phyloP scores from a whole-genome alignment of 352 stramenopile species.

The Globisporangium iwayamae region DNA sequence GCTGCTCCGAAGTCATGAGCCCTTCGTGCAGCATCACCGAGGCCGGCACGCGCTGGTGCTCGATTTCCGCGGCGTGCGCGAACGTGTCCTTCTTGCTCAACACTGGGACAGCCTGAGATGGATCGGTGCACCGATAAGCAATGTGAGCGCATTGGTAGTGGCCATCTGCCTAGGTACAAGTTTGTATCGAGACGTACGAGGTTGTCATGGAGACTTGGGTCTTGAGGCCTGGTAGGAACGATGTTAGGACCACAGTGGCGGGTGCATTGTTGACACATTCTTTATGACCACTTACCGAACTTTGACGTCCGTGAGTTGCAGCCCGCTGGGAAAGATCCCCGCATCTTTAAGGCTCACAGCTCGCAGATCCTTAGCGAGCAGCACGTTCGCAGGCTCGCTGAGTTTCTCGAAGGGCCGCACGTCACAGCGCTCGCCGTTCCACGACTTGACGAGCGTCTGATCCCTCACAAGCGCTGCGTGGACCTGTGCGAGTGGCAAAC shows the following conservation, averaged over 20 bases:
- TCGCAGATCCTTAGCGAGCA: conserved; percentile 37
- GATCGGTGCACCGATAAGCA: no score
- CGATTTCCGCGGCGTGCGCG: conserved; percentile 42
- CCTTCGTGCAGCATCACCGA: conserved; percentile 68
- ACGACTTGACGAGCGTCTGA: conserved; percentile 39
- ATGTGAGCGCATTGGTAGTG: not conserved
- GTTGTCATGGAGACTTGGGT: not conserved
- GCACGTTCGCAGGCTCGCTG: conserved; percentile 23
- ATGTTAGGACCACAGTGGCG: not conserved
- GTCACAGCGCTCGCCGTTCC: conserved; percentile 63
- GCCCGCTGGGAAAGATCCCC: conserved; percentile 16
- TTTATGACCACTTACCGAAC: conserved; percentile 10
- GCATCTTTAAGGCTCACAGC: conserved; percentile 19
- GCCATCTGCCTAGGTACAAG: not conserved
- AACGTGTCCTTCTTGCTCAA: conserved; percentile 49
- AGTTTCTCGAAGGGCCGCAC: conserved; percentile 44
- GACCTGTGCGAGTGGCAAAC: conserved; percentile 11
- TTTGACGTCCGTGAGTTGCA: conserved; percentile 12
- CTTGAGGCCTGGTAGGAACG: conserved; percentile 7
- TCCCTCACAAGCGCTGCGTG: conserved; percentile 35
- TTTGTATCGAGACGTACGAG: conserved; percentile 12
- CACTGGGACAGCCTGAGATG: conserved; percentile 31
- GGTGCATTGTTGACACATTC: not conserved
- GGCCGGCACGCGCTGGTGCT: conserved; percentile 32
- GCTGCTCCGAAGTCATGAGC: conserved; percentile 65